These are phyloP conservation scores for Lycium barbarum DNA, from an alignment of 257 asterid species.

Conservation along the genomic window DNA sequence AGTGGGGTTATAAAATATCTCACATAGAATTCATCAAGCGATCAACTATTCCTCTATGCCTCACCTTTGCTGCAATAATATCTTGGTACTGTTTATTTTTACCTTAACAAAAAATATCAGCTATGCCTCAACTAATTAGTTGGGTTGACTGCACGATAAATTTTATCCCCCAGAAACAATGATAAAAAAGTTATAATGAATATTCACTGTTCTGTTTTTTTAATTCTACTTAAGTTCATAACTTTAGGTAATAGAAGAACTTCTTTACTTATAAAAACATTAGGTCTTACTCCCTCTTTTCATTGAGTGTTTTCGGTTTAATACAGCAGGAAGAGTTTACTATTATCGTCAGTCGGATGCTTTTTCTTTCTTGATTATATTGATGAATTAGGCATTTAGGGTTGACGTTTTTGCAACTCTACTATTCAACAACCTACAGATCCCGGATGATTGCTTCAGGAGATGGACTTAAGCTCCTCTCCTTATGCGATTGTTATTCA, in stretches of 20 bases:
- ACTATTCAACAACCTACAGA: constrained; percentile 44
- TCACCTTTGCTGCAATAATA: not conserved
- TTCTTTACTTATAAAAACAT: too few relatives aligned
- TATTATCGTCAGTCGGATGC: not conserved
- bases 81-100: too few relatives aligned
- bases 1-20: not conserved
- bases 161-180: too few relatives aligned
- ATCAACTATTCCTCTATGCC: too few relatives aligned
- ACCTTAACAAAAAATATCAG: not conserved
- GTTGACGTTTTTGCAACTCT: not conserved
- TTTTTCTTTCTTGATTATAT: not conserved
- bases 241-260: not conserved
- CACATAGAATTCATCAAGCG: too few relatives aligned
- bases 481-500: too few relatives aligned
- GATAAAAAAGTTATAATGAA: not conserved
- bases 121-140: not conserved
- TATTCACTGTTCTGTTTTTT: not conserved
- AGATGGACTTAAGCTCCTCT: constrained; percentile 45
- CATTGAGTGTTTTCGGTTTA: not conserved
- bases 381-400: not conserved
- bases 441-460: constrained; percentile 48
- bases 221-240: not conserved
- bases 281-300: not conserved
- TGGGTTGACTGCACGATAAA: not conserved
- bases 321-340: not conserved